Conservation (phyloP, 2,329 filamentous ascomycete species). For the Chaetomium strumarium region DNA sequence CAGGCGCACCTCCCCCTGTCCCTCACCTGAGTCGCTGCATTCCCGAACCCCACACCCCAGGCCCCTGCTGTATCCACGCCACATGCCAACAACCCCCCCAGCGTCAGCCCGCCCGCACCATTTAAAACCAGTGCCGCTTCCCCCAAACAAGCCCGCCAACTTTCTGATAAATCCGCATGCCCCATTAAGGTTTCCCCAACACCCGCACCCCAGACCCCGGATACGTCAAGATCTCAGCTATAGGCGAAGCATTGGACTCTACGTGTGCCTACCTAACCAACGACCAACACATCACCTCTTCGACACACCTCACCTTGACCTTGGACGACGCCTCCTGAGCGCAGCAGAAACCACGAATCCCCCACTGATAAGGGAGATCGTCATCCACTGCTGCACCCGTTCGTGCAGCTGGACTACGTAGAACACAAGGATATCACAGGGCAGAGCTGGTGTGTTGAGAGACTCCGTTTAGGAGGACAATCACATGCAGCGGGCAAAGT, state of each 20-base stretch:
- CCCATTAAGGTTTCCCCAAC: slow-evolving; percentile 16
- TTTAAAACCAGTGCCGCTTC: slow-evolving; percentile 28
- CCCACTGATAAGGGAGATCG: not conserved
- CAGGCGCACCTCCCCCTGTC: slow-evolving; percentile 18
- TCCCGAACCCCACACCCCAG: slow-evolving; percentile 17
- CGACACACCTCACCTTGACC: not conserved
- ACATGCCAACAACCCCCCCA: slow-evolving; percentile 19
- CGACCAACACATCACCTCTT: not conserved
- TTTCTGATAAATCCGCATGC: slow-evolving; percentile 26
- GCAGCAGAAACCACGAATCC: not conserved
- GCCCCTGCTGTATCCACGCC: slow-evolving; percentile 19
- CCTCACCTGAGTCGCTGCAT: slow-evolving; percentile 22
- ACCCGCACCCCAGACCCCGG: not conserved
- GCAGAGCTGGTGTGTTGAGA: slow-evolving; percentile 6
- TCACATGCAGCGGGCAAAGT: slow-evolving; percentile 72
- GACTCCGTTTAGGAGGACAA: slow-evolving; percentile 30
- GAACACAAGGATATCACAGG: slow-evolving; percentile 7
- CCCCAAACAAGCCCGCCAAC: slow-evolving; percentile 21
- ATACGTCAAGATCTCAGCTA: not conserved
- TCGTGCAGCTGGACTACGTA: slow-evolving; percentile 16
- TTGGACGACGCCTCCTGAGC: not conserved
- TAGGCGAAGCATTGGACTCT: not conserved
- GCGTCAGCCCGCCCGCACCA: slow-evolving; percentile 22
- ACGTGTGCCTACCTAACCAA: not conserved
- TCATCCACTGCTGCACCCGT: too few relatives aligned